Conservation (phyloP, 306 rosid species). For the Erythrophleum fordii region DNA sequence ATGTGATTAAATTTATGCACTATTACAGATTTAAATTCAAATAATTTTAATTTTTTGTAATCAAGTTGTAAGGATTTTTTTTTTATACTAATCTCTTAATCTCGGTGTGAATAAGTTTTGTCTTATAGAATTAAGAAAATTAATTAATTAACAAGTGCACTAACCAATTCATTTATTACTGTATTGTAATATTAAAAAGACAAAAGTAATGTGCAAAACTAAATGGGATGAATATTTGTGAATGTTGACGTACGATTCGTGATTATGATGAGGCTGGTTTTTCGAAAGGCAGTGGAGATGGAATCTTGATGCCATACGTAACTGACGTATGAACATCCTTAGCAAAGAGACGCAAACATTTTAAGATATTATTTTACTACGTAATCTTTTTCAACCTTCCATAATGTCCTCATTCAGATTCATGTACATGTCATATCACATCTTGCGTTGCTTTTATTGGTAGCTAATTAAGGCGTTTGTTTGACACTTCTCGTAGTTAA, state of each 20-base stretch:
- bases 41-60: too few species aligned
- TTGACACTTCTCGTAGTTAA: neutral
- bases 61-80: too few species aligned
- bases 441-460: neutral
- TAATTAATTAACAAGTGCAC: too few species aligned
- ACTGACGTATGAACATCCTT: neutral
- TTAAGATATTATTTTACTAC: neutral
- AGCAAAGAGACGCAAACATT: neutral
- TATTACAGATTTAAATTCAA: too few species aligned
- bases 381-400: constrained; percentile 14
- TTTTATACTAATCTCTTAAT: too few species aligned
- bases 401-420: constrained; percentile 7
- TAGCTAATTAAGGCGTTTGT: neutral
- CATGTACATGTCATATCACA: neutral
- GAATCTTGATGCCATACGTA: neutral
- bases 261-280: neutral
- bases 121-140: too few species aligned
- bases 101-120: too few species aligned
- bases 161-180: too few species aligned
- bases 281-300: neutral
- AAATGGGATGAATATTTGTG: neutral
- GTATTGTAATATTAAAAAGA: neutral
- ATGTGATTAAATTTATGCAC: too few species aligned
- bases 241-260: neutral
- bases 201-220: neutral